Percentiles rank a stretch among this genome's conserved stretches.
phyloP scores from a whole-genome alignment of 257 asterid species.

The Salvia rosmarinus region DNA sequence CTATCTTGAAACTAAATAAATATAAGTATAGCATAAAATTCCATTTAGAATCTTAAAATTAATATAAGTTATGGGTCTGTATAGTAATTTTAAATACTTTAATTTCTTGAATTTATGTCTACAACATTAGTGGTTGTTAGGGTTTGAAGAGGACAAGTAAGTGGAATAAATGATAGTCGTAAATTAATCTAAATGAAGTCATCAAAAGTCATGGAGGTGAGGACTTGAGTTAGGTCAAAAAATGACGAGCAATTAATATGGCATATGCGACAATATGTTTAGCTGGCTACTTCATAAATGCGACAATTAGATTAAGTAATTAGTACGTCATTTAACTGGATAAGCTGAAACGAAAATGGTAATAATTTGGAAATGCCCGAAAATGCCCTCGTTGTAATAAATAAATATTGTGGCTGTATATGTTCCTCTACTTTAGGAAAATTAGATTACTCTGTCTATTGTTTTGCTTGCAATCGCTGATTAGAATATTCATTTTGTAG shows the following conservation, averaged over 20 bases:
- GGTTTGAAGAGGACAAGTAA: background rate
- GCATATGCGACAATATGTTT: background rate
- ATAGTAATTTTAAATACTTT: background rate
- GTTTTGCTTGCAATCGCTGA: constrained; percentile 21
- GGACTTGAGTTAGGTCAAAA: constrained; percentile 8
- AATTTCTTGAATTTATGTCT: background rate
- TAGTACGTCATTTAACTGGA: constrained; percentile 7
- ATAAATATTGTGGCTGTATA: background rate
- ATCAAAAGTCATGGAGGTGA: background rate
- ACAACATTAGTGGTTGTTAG: background rate
- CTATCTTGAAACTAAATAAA: background rate
- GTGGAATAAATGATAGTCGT: background rate
- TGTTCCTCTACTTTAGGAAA: background rate
- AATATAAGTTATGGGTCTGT: background rate
- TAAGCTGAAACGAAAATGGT: background rate
- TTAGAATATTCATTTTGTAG: constrained; percentile 28
- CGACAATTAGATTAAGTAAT: background rate
- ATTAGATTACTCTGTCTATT: background rate
- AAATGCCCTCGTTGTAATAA: background rate
- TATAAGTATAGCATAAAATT: too few species aligned
- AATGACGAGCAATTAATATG: constrained; percentile 12
- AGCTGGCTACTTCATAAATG: constrained; percentile 27
- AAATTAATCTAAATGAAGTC: background rate
- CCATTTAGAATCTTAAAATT: background rate
- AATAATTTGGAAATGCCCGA: background rate